Evolutionary conservation across 192 early-diverging fungal genomes (phyloP).

Genomic region (Pilaira anomala): DNA sequence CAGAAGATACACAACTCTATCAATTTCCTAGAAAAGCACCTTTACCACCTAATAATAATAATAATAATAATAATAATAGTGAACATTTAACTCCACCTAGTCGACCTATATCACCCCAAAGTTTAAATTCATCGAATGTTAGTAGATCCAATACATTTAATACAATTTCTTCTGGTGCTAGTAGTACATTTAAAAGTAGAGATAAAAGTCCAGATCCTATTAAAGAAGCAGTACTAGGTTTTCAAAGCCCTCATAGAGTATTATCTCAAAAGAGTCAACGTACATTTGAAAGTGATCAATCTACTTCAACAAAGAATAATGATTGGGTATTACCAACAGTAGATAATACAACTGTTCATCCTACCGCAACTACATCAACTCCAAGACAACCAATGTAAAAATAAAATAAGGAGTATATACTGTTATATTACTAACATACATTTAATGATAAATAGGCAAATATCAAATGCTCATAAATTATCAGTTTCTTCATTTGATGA

Average conservation of each 20-base stretch:
- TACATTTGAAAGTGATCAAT: slow-evolving; percentile 6
- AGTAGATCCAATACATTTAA: slow-evolving; percentile 35
- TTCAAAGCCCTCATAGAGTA: slow-evolving; percentile 9
- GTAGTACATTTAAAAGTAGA: slow-evolving; percentile 6
- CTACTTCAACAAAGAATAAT: not conserved
- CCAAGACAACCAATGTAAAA: not conserved
- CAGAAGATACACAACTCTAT: slow-evolving; percentile 16
- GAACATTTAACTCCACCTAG: not conserved
- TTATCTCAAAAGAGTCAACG: slow-evolving; percentile 16
- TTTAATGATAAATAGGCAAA: not conserved
- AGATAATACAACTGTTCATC: not conserved
- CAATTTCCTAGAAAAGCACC: slow-evolving; percentile 35
- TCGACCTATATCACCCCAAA: slow-evolving; percentile 23
- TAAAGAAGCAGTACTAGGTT: not conserved
- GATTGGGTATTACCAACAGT: not conserved
- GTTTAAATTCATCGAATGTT: slow-evolving; percentile 20
- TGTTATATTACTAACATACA: not conserved
- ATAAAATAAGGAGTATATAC: not conserved
- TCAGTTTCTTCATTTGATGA: slow-evolving; percentile 18
- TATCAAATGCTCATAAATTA: slow-evolving; percentile 5
- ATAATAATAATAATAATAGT: not conserved
- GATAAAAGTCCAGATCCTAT: slow-evolving; percentile 7
- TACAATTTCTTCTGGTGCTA: slow-evolving; percentile 13
- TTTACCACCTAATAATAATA: slow-evolving; percentile 20
- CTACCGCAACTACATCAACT: not conserved